These are phyloP conservation scores for Pseudonectria buxi DNA, from an alignment of 2,329 filamentous ascomycete genomes.

Conservation along the genomic window DNA sequence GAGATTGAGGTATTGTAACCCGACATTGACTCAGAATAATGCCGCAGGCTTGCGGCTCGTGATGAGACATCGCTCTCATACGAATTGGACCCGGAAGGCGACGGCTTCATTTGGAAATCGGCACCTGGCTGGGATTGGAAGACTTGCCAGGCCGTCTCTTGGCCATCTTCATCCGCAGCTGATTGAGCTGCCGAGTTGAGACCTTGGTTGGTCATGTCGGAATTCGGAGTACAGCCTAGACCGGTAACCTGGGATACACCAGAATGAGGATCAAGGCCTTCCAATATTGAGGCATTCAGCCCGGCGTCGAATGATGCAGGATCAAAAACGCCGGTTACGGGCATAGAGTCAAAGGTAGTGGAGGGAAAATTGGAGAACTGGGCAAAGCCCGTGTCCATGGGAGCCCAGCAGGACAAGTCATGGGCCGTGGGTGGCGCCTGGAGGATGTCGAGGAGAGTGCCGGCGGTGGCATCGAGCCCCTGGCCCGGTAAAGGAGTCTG, in stretches of 20 bases:
- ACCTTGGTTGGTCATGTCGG: constrained; percentile 13
- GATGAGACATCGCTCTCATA: constrained; percentile 21
- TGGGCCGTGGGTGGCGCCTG: constrained; percentile 21
- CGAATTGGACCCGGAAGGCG: constrained; percentile 20
- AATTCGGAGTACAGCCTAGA: constrained; percentile 15
- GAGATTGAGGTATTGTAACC: constrained; percentile 21
- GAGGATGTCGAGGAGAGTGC: constrained; percentile 21
- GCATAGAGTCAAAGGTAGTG: constrained; percentile 20
- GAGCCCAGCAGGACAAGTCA: constrained; percentile 21
- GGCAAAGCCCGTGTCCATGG: constrained; percentile 19
- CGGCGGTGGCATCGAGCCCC: constrained; percentile 20
- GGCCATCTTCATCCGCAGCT: too few relatives aligned
- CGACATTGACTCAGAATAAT: constrained; percentile 19
- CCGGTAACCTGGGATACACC: constrained; percentile 13
- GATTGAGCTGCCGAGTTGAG: too few relatives aligned
- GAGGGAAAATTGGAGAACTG: constrained; percentile 17
- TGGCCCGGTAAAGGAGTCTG: constrained; percentile 18
- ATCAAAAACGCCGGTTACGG: constrained; percentile 18
- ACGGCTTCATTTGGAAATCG: constrained; percentile 19
- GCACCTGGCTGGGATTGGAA: constrained; percentile 9
- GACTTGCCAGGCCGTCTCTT: background rate
- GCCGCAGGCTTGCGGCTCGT: constrained; percentile 18
- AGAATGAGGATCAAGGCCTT: constrained; percentile 12
- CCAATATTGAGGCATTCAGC: constrained; percentile 17
- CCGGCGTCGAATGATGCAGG: constrained; percentile 17